Evolutionary conservation across 2,329 filamentous ascomycete genomes (phyloP), one percentile per base, ranked within the genome.

Genomic region (Pyrenochaeta sp.): DNA sequence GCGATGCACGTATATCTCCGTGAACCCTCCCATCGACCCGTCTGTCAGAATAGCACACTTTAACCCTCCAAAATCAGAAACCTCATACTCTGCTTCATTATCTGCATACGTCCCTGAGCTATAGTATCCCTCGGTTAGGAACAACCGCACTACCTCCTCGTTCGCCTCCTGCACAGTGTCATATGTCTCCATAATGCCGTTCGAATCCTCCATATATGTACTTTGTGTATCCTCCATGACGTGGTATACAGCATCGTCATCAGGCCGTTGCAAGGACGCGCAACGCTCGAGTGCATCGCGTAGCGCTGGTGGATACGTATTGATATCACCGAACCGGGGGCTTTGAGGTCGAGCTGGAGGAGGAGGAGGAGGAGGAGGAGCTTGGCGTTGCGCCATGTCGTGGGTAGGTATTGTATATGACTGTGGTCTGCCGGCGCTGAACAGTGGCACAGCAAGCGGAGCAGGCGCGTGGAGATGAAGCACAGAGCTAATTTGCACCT

Each of bases 271-370:
- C 5, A 39, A n/a, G 15, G 36, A 12, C 15, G 15, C 5, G 36
- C 36, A 39, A n/a, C 15, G 36, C 3, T 39, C 40, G 27, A 52
- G 27, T 5, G 56, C 59, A 19, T 59, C 59, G 32, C 53, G 50
- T 25, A 62, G 50, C 15, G 49, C 56, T 13, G 42, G 49, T 22
- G 63, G 65, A 27, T 66, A 67, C 27, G 64, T 66, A 10, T 25
- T 42, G 22, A 62, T 30, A 19, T 57, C 44, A 22, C 56, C 64
- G 7, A 54, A 50, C 9, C 57, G 42, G 8, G 54, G 47, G n/a
- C 34, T 51, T 37, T 10, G 12, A 8, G 8, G 42, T 51, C 27
- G 53, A 40, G 51, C 39, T 47, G 39, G 51, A 37, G 19, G 19
- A 19, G 19, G 19, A 30, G 10, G 28, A 10, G 28, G 28, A 30